Conservation (phyloP, 2,329 filamentous ascomycete genomes). For the Septoria petroselini region DNA sequence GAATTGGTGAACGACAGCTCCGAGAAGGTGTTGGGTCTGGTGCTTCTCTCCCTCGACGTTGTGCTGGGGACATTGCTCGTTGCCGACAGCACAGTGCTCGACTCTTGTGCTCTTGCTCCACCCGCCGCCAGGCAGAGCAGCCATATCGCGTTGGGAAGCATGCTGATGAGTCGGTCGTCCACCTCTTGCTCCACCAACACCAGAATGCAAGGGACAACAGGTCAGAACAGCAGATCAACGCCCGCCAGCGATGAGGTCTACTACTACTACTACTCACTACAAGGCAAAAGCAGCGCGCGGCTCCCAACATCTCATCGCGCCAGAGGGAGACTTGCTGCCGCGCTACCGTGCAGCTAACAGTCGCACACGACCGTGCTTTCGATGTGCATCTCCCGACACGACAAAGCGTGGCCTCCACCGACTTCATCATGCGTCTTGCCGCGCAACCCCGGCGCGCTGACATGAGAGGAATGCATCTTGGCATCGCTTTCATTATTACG, state of each 20-base stretch:
- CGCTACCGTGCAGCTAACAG: slow-evolving; percentile 5
- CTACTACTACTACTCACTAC: neutral
- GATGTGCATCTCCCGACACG: neutral
- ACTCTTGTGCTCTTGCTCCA: slow-evolving; percentile 32
- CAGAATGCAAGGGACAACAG: neutral
- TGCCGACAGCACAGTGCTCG: slow-evolving; percentile 29
- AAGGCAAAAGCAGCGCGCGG: slow-evolving; percentile 6
- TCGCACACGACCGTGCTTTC: neutral
- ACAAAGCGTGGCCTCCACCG: slow-evolving; percentile 7
- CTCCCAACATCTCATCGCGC: slow-evolving; percentile 12
- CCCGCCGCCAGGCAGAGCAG: slow-evolving; percentile 38
- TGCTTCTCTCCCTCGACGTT: slow-evolving; percentile 1
- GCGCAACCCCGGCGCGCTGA: slow-evolving; percentile 4
- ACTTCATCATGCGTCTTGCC: slow-evolving; percentile 2
- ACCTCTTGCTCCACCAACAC: neutral
- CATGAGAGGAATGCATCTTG: slow-evolving; percentile 2
- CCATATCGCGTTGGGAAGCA: slow-evolving; percentile 33
- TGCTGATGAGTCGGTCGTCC: no score
- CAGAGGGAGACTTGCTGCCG: slow-evolving; percentile 1
- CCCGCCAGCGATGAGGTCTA: neutral
- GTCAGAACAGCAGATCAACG: neutral
- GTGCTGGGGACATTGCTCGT: slow-evolving; percentile 14
- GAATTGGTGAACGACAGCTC: slow-evolving; percentile 31
- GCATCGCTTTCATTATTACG: neutral
- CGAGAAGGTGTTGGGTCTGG: slow-evolving; percentile 2